Evolutionary conservation across 192 early-diverging fungal genomes (phyloP), one percentile per base, ranked within the genome.

Genomic region (Coemansia furcata): DNA sequence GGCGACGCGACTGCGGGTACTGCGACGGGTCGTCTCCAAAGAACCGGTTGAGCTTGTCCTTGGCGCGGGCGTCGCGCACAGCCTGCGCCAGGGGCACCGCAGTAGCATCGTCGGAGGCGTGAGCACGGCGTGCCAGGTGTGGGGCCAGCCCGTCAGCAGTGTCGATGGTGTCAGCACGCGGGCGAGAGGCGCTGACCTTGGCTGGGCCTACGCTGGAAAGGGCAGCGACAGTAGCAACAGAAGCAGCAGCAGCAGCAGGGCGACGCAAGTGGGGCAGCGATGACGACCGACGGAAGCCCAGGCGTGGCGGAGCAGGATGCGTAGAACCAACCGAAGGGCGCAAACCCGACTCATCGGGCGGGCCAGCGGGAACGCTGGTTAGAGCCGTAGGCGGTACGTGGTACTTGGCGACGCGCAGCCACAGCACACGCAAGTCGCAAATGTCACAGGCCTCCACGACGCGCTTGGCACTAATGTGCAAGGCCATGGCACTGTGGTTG

Each of bases 31-130:
- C 86, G 40, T 86, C 87, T 12, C 86, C 86, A 83, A 88, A 88
- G 75, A 88, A 87, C 43, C 84, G 85, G 46, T 77, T 77, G 7
- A 88, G 60, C 63, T 88, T 88, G 74, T 82, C 79, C 65, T 82
- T 82, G 21, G 62, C 65, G 29, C 74, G 74, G 21, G 74, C 68
- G 21, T 82, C 79, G 65, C 74, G 79, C 42, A 58, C 11, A 4
- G 68, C 68, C 55, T 69, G 79, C 3, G 57, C 33, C 4, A 37
- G 37, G 11, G 54, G 26, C 2, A 36, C 32, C 1, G 63, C 40
- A 38, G 69, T 62, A 1, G 47, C 74, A 11, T 60, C 59, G 36
- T 68, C 68, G 0, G 43, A 47, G 26, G 52, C 68, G 23, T 54
- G 23, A 15, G 54, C 54, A 12, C 79, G 71, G 30, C 79, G 79